Conservation (phyloP, 2,329 filamentous ascomycete species). For the Sarocladium oryzae region DNA sequence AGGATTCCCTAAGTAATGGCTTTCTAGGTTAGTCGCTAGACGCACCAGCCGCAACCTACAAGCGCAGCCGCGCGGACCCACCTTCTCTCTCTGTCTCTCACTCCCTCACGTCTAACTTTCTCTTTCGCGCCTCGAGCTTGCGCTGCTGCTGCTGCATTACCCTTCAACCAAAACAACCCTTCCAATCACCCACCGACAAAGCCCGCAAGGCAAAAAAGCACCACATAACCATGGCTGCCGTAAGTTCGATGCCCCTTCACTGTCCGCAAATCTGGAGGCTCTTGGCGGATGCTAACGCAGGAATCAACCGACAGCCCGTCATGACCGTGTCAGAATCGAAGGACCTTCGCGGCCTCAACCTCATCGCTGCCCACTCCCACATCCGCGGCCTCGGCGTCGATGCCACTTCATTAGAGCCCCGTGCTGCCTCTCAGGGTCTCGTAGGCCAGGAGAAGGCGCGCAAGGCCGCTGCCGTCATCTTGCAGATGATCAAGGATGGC, state of each 20-base stretch:
- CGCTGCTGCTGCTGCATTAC: too few relatives aligned
- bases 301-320: conserved; percentile 37
- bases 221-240: conserved; percentile 43
- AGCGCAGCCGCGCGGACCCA: too few relatives aligned
- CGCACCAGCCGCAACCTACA: too few relatives aligned
- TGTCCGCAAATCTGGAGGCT: background rate
- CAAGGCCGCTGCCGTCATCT: conserved; percentile 90
- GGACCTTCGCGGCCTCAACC: conserved; percentile 91
- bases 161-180: too few relatives aligned
- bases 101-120: too few relatives aligned
- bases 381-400: conserved; percentile 95
- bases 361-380: conserved; percentile 97
- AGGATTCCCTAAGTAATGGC: too few relatives aligned
- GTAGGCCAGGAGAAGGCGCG: conserved; percentile 95
- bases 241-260: conserved; percentile 26
- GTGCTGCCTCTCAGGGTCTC: conserved; percentile 79
- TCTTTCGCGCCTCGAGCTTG: too few relatives aligned
- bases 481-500: conserved; percentile 98
- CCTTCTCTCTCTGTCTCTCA: too few relatives aligned
- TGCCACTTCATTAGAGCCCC: conserved; percentile 81
- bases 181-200: background rate
- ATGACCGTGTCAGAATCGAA: conserved; percentile 88
- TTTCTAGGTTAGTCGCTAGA: too few relatives aligned
- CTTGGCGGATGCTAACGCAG: conserved; percentile 13
- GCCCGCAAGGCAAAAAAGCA: background rate